Evolutionary conservation across 495 filamentous ascomycete species (phyloP).

Genomic region (Talaromyces stipitatus): DNA sequence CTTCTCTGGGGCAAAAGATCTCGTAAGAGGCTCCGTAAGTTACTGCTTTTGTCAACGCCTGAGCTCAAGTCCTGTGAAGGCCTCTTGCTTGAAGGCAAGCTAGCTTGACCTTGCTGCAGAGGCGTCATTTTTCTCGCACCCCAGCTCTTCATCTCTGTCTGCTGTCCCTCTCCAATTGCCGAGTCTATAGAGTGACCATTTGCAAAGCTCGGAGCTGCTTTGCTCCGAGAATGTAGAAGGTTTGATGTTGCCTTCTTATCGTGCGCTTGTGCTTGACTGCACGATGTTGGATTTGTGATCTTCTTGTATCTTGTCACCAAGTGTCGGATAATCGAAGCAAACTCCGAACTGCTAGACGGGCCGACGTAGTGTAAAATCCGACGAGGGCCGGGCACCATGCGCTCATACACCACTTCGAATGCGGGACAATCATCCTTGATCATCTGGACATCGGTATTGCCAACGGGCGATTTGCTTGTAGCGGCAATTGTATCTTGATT

Average conservation of each 20-base stretch:
- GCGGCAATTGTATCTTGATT: neutral
- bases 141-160: neutral
- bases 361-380: slow-evolving; percentile 25
- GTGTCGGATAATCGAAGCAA: slow-evolving; percentile 6
- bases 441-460: too few species aligned
- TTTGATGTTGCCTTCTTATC: neutral
- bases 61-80: neutral
- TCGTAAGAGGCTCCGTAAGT: neutral
- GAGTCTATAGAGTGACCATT: neutral
- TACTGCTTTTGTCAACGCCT: neutral
- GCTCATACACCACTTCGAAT: neutral
- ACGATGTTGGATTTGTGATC: neutral
- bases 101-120: neutral
- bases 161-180: neutral
- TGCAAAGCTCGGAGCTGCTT: neutral
- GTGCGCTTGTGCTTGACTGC: neutral
- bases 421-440: neutral
- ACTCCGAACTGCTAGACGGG: slow-evolving; percentile 19
- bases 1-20: neutral
- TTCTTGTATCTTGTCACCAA: neutral
- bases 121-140: neutral
- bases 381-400: slow-evolving; percentile 2
- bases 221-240: neutral
- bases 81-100: neutral
- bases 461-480: neutral